Conservation (phyloP, 768 basidiomycete species). For the Tricholoma saponaceum region DNA sequence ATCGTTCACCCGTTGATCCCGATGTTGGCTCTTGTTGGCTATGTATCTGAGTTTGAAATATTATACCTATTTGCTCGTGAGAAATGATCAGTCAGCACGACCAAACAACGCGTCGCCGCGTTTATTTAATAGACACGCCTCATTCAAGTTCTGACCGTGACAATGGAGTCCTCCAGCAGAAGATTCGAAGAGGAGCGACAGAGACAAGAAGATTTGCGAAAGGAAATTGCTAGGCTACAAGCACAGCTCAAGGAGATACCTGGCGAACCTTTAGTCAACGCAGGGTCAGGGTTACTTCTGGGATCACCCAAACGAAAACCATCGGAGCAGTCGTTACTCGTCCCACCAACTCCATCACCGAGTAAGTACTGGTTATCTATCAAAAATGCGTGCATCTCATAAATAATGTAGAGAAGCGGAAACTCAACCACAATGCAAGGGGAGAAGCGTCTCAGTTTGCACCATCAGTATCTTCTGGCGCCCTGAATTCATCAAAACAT, state of each 20-base stretch:
- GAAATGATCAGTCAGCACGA: slow-evolving; percentile 7
- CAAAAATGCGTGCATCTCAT: slow-evolving; percentile 1
- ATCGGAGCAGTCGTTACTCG: slow-evolving; percentile 35
- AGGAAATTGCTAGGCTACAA: slow-evolving; percentile 54
- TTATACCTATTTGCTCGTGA: slow-evolving; percentile 13
- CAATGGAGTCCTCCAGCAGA: slow-evolving; percentile 55
- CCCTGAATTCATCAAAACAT: slow-evolving; percentile 3
- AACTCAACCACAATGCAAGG: slow-evolving; percentile 23
- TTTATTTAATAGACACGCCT: slow-evolving; percentile 3
- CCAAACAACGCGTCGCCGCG: slow-evolving; percentile 21
- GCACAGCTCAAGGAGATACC: slow-evolving; percentile 45
- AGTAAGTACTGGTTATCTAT: slow-evolving; percentile 37
- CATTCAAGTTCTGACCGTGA: not conserved
- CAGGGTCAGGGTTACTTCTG: slow-evolving; percentile 15
- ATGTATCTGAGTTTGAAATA: slow-evolving; percentile 30
- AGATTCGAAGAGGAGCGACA: slow-evolving; percentile 33
- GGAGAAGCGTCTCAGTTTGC: not conserved
- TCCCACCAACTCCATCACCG: slow-evolving; percentile 63
- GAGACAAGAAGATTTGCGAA: slow-evolving; percentile 45
- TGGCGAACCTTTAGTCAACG: slow-evolving; percentile 10
- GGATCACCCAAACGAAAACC: slow-evolving; percentile 48
- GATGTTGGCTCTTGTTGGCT: not conserved
- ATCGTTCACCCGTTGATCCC: slow-evolving; percentile 1
- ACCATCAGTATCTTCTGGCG: not conserved
- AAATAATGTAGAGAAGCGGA: slow-evolving; percentile 34